Percentiles rank a stretch among this genome's conserved stretches.
Evolutionary conservation across 2,329 filamentous ascomycete species (phyloP).

Genomic region (Emergomyces africanus): DNA sequence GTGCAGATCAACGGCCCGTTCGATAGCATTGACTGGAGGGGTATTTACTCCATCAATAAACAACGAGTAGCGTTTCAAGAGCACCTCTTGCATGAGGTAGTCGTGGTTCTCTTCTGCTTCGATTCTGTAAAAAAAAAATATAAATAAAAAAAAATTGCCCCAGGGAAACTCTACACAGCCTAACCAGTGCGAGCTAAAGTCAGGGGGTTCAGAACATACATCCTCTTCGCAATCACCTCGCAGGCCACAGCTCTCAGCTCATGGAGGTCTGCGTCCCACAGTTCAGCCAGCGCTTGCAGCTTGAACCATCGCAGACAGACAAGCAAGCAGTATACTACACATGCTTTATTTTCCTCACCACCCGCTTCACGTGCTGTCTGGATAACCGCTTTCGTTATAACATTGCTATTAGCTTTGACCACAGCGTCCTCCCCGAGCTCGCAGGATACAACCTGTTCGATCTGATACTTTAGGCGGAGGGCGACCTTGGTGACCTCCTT

Average conservation of each 20-base stretch:
- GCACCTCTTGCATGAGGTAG: conserved; percentile 66
- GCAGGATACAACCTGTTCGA: conserved; percentile 81
- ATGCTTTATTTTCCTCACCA: conserved; percentile 57
- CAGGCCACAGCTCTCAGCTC: conserved; percentile 67
- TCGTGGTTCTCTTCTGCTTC: conserved; percentile 67
- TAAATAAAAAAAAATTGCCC: not conserved
- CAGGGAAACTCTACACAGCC: no score
- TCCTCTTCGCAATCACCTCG: conserved; percentile 78
- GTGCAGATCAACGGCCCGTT: conserved; percentile 87
- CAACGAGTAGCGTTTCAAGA: conserved; percentile 82
- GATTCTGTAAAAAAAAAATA: conserved; percentile 43
- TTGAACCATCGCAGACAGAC: conserved; percentile 66
- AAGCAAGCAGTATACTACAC: conserved; percentile 73
- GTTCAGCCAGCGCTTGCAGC: conserved; percentile 62
- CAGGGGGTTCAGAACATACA: conserved; percentile 24
- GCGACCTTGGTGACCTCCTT: conserved; percentile 79
- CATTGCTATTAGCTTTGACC: conserved; percentile 65
- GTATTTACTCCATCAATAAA: conserved; percentile 59
- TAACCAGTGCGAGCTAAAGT: not conserved
- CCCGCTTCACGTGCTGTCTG: conserved; percentile 72
- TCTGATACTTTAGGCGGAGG: conserved; percentile 76
- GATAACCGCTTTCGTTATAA: conserved; percentile 73
- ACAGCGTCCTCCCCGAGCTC: conserved; percentile 68
- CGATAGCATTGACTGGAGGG: conserved; percentile 71
- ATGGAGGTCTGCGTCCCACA: conserved; percentile 87